These are phyloP conservation scores for Mucor velutinosus DNA, from an alignment of 371 early-diverging fungal species.

Conservation along the genomic window DNA sequence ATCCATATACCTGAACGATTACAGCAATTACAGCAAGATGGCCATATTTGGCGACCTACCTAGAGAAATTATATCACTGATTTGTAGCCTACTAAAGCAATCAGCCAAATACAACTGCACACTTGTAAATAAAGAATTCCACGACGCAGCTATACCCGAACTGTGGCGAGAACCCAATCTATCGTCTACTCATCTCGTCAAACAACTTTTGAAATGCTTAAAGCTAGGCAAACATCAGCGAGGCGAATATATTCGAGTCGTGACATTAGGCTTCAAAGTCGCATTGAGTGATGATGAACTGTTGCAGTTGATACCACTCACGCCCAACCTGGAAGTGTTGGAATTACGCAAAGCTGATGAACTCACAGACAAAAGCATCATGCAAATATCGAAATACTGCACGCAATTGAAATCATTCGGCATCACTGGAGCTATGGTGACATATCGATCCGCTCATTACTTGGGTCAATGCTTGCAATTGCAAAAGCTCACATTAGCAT, in stretches of 20 bases:
- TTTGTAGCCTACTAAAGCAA: slow-evolving; percentile 26
- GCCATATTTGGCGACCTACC: slow-evolving; percentile 21
- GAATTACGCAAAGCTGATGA: slow-evolving; percentile 25
- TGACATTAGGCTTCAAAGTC: slow-evolving; percentile 17
- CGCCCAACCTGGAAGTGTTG: slow-evolving; percentile 42
- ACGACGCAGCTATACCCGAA: slow-evolving; percentile 27
- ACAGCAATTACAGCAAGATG: slow-evolving; percentile 15
- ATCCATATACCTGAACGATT: neutral
- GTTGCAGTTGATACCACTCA: slow-evolving; percentile 18
- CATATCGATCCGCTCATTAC: slow-evolving; percentile 44
- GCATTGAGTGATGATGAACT: slow-evolving; percentile 31
- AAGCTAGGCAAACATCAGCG: slow-evolving; percentile 16
- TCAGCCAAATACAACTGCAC: slow-evolving; percentile 24
- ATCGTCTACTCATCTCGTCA: neutral
- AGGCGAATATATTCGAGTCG: slow-evolving; percentile 21
- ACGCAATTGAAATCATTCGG: slow-evolving; percentile 29
- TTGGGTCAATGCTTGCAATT: slow-evolving; percentile 31
- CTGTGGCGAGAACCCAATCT: slow-evolving; percentile 29
- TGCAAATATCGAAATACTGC: slow-evolving; percentile 28
- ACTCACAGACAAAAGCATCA: slow-evolving; percentile 43
- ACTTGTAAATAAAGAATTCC: slow-evolving; percentile 24
- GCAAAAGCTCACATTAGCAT: slow-evolving; percentile 28
- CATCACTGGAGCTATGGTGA: slow-evolving; percentile 28
- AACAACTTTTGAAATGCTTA: slow-evolving; percentile 23
- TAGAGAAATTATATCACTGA: slow-evolving; percentile 24